Base-by-base conservation (phyloP, 306 rosid genomes). In the Trifolium subterraneum region DNA sequence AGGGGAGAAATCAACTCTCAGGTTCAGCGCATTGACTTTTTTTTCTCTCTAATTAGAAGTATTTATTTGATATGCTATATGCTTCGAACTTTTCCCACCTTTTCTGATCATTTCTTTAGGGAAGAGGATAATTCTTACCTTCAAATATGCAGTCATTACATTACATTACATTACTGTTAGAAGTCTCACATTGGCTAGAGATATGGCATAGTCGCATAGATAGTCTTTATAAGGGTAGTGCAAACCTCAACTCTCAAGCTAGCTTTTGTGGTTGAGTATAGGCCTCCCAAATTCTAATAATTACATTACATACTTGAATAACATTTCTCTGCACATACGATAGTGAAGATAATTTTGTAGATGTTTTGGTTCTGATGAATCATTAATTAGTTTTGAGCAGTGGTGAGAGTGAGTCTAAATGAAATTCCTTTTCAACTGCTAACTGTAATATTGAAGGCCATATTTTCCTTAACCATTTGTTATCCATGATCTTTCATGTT, bases 1-100 rank as follows among this genome's bases (percentile, higher is more conserved):
- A 82, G 87, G 54, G 83, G 81, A 68, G 75, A 84, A 81, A 78
- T 70, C 82, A 59, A 76, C 71, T 81, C 90, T 78, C 88, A 91
- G 98, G 98, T 93, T 80, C 74, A 78, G 64, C 61, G 59, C 51
- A 66, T 80, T 78, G 36, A 33, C 27, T 60, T 72, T 55, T 14
- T 60, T 71, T 72, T 55, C 13, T 59, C 67, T 31, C 42, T 61
- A 35, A 48, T 63, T 65, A 33, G 9, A 14, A 56, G 18, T 12
- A 29, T 52, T 54, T 60, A 14, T 73, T 69, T 35, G 13, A 6
- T 10, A 25, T 16, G 18, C 50, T 36, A 19, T 44, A 13, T 29
- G 42, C 41, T 14, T 55, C 23, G n/a, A 63, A 56, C 56, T 66
- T 77, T 65, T 58, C 33, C 68, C 47, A 72, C 23, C 68, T 12